These are phyloP conservation scores for Tetrapisispora taiwanensis DNA, from an alignment of 805 yeast species.

Conservation along the genomic window DNA sequence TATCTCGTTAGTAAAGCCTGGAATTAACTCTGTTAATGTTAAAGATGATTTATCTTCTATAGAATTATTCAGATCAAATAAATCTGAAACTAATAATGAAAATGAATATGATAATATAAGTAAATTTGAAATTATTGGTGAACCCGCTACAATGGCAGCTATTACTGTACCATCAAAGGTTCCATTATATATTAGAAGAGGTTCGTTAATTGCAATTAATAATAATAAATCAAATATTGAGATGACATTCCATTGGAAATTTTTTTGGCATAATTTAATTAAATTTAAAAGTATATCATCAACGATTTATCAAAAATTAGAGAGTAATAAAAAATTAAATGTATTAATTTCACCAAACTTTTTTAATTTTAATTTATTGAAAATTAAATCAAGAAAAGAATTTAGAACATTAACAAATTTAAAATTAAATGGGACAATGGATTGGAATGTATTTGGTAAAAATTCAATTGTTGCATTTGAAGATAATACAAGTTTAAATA, in stretches of 20 bases:
- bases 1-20: conserved; percentile 16
- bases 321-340: conserved; percentile 12
- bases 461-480: conserved; percentile 24
- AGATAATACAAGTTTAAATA: conserved; percentile 19
- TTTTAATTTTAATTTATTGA: not conserved
- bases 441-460: conserved; percentile 26
- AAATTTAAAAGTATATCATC: conserved; percentile 14
- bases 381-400: not conserved
- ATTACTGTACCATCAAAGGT: conserved; percentile 13
- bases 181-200: conserved; percentile 19
- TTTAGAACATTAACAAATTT: conserved; percentile 7
- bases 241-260: conserved; percentile 16
- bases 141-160: conserved; percentile 21
- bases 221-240: conserved; percentile 6
- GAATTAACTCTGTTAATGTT: not conserved
- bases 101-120: conserved; percentile 5
- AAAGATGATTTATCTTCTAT: not conserved
- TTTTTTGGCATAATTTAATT: conserved; percentile 14
- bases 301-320: conserved; percentile 14
- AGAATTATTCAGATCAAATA: not conserved
- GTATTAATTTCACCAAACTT: conserved; percentile 21
- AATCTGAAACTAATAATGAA: not conserved
- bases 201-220: conserved; percentile 21
- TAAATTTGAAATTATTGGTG: conserved; percentile 15
- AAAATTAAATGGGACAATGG: conserved; percentile 17